phyloP scores from a whole-genome alignment of 2,329 filamentous ascomycete species.

The Thelonectria rubi region DNA sequence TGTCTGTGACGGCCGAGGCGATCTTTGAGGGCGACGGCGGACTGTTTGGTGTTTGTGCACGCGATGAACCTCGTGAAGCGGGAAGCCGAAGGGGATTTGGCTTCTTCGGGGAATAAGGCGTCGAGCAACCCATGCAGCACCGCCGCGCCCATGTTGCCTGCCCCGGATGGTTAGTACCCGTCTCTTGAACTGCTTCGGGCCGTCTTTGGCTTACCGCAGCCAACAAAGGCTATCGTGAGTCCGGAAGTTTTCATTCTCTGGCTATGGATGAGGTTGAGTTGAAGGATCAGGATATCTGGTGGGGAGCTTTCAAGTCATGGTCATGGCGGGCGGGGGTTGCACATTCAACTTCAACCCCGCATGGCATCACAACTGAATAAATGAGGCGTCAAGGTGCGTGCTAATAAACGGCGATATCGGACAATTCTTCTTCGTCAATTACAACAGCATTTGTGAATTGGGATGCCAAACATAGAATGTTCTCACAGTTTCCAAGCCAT shows the following conservation, averaged over 20 bases:
- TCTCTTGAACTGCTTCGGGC: not conserved
- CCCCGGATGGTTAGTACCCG: not conserved
- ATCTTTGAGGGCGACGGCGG: not conserved
- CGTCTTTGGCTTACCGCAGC: not conserved
- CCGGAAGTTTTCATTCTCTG: not conserved
- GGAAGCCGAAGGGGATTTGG: not conserved
- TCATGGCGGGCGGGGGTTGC: not conserved
- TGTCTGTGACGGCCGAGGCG: not conserved
- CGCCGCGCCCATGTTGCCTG: constrained; percentile 20
- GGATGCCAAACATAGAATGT: too few relatives aligned
- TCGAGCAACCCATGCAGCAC: constrained; percentile 18
- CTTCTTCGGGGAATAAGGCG: not conserved
- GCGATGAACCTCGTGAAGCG: constrained; percentile 8
- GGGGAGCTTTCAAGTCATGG: not conserved
- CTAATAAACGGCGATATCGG: not conserved
- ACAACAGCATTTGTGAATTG: not conserved
- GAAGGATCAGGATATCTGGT: not conserved
- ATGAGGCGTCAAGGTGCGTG: not conserved
- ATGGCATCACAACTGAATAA: not conserved
- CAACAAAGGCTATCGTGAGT: not conserved
- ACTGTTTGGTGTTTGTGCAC: constrained; percentile 9
- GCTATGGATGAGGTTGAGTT: not conserved
- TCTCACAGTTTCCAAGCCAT: too few relatives aligned
- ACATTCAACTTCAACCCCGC: not conserved
- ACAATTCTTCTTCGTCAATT: not conserved